Base-by-base conservation (phyloP, 1,284 basidiomycete species). In the Malassezia globosa region DNA sequence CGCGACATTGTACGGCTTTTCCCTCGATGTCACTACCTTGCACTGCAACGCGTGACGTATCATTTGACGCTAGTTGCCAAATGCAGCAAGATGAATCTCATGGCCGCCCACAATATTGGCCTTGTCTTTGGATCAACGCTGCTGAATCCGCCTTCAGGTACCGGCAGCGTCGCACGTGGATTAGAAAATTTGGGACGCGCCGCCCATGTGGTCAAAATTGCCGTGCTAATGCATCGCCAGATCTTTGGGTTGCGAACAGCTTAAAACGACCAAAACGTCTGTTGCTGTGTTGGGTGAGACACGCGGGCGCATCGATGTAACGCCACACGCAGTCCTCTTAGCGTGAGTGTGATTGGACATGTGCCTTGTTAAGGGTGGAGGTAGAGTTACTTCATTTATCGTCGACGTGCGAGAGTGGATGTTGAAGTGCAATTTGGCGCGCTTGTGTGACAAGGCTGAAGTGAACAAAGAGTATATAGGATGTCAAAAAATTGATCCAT, bases 91-190 rank as follows among this genome's bases (percentile, higher is more conserved):
- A 22, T 47, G 46, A 71, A 71, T 48, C 54, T 61, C 48, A 71
- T 71, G 68, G 59, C 59, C 37, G 59, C 65, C 4, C 68, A 71
- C 56, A 71, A 66, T 26, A 56, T 71, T 22, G 68, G 62, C 8
- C 54, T 71, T 1, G 63, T 71, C n/a, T 71, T 71, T 48, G 67
- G 66, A 14, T 66, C 68, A 0, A 69, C 66, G 22, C 50, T 71
- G 21, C 49, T 71, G n/a, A 63, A 66, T 21, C 68, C 68, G 8
- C 56, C 68, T 14, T 61, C 68, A 0, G 57, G 59, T 1, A 51
- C 65, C 1, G 49, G 55, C 13, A 59, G 57, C 24, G 55, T 65
- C 4, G 60, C 61, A 1, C 46, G 63, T 36, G 51, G 51, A 0
- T 65, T 71, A 37, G 60, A 61, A 23, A 62, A 68, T 39, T 50